Conservation (phyloP, 208 protist species). For the Crithidia sp. region DNA sequence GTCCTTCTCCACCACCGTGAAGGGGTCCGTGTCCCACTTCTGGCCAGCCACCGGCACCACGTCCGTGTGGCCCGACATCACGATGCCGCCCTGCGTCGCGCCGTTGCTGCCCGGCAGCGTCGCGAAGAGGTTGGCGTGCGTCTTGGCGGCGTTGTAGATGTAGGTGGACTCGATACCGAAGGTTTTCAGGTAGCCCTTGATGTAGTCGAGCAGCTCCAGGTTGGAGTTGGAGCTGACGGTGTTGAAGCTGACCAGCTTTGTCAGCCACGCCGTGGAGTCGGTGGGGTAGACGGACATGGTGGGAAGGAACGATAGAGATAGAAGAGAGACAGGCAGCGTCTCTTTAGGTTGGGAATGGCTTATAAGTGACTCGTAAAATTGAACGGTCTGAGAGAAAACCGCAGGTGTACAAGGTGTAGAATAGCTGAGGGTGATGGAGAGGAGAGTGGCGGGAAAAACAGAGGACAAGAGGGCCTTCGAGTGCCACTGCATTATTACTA, state of each 20-base stretch:
- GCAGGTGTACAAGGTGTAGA: too few relatives aligned
- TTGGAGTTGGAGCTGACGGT: slow-evolving; percentile 49
- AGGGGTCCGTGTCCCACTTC: slow-evolving; percentile 51
- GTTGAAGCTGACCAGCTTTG: slow-evolving; percentile 52
- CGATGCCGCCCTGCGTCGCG: slow-evolving; percentile 43
- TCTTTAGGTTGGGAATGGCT: not conserved
- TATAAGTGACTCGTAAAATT: not conserved
- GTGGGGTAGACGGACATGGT: slow-evolving; percentile 14
- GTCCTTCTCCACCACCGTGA: slow-evolving; percentile 41
- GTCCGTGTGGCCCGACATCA: slow-evolving; percentile 50
- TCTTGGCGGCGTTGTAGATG: slow-evolving; percentile 33
- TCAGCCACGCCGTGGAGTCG: slow-evolving; percentile 32
- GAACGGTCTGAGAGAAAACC: too few relatives aligned
- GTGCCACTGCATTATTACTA: too few relatives aligned
- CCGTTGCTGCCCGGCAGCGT: slow-evolving; percentile 41
- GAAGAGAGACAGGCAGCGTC: not conserved
- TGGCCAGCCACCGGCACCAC: slow-evolving; percentile 51
- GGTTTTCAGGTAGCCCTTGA: slow-evolving; percentile 39
- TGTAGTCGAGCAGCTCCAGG: slow-evolving; percentile 39
- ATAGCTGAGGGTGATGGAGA: too few relatives aligned
- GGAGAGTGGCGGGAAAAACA: too few relatives aligned
- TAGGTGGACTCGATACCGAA: slow-evolving; percentile 31
- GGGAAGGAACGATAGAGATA: not conserved
- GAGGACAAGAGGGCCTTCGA: too few relatives aligned
- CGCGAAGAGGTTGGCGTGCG: slow-evolving; percentile 54